Base-by-base conservation (phyloP, 139 green algal genomes). In the Axilococcus clingmanii region DNA sequence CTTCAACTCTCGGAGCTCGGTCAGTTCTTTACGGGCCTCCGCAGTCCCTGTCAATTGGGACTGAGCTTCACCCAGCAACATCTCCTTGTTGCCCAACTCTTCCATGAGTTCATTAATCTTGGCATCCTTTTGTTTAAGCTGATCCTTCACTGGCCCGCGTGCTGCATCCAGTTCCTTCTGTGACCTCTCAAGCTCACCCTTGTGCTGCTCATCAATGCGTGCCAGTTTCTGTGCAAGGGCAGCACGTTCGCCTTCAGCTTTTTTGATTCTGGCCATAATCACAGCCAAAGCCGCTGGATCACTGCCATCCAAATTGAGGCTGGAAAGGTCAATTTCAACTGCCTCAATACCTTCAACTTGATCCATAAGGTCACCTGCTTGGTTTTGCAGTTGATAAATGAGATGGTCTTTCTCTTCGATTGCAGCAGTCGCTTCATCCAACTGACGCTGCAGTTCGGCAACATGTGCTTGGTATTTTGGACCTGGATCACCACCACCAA, bases 1-100 rank as follows among this genome's bases (percentile, higher is more conserved):
- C 76, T 86, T 87, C 49, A 96, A 65, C 72, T 96, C 91, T 2
- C 91, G 68, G 61, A 98, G 76, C 57, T 94, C 87, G 28, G 89
- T 75, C 52, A 98, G 66, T 79, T 98, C 91, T 25, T 63, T 51
- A 20, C 74, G 33, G 37, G 33, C 34, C 2, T 15, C 23, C 8
- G 38, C 54, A 29, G 17, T 38, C 24, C 23, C 32, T 4, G 41
- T 52, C 17, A 76, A 45, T 52, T 69, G 42, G n/a, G 38, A 28
- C 28, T 64, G 48, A 46, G 67, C 66, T 37, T 81, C 74, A 17
- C 38, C 46, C 28, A 81, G 66, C 54, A 80, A 57, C 48, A 74
- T 40, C 57, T 81, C 64, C 33, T 72, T 81, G 50, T 69, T 78
- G 30, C 74, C 78, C 31, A 91, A 71, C 52, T 90, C 80, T 62